Conservation (phyloP, 2,329 filamentous ascomycete genomes). For the Fusarium azukiicola region DNA sequence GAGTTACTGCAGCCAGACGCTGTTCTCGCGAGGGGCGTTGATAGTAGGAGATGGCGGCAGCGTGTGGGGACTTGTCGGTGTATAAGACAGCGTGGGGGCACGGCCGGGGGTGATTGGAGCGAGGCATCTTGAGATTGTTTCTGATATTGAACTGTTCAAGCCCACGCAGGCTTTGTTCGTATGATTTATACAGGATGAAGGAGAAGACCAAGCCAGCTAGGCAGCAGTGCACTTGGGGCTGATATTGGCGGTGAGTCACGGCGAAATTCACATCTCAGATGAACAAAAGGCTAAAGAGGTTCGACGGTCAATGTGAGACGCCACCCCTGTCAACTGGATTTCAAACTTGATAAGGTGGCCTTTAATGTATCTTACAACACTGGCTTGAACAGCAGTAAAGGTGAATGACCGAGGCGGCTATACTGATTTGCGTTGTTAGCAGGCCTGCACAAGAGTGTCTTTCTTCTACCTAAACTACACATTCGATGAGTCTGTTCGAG, state of each 20-base stretch:
- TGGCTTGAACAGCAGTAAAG: background rate
- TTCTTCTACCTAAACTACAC: no score
- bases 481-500: no score
- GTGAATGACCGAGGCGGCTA: background rate
- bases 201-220: background rate
- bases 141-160: background rate
- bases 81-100: slow-evolving; percentile 7
- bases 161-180: background rate
- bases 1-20: slow-evolving; percentile 1
- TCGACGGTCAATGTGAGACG: slow-evolving; percentile 3
- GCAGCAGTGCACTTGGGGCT: slow-evolving; percentile 3
- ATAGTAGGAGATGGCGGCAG: slow-evolving; percentile 12
- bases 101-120: background rate
- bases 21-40: slow-evolving; percentile 8
- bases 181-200: background rate
- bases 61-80: slow-evolving; percentile 2
- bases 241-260: slow-evolving; percentile 9
- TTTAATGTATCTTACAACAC: background rate
- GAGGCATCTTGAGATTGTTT: background rate
- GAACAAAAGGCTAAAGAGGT: background rate
- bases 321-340: background rate
- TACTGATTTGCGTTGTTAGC: no score
- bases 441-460: no score
- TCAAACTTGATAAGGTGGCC: background rate
- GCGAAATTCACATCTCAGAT: background rate